phyloP scores from a whole-genome alignment of 768 basidiomycete species.

The Crepidotus variabilis region DNA sequence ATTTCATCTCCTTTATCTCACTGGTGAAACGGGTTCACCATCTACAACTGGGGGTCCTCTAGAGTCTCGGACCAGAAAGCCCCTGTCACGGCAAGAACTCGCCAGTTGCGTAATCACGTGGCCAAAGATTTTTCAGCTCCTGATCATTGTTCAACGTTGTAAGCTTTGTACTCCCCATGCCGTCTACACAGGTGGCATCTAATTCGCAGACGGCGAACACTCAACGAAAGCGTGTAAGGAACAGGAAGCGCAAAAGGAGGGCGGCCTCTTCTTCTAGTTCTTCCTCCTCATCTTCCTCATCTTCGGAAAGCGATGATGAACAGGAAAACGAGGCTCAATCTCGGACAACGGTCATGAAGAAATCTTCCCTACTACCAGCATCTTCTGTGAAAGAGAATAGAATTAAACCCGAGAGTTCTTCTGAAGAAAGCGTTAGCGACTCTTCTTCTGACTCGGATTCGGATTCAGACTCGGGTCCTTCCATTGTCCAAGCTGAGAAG shows the following conservation, averaged over 20 bases:
- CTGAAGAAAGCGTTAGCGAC: conserved; percentile 9
- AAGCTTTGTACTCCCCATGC: no score
- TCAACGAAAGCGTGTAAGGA: conserved; percentile 35
- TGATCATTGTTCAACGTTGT: no score
- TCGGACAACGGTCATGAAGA: conserved; percentile 11
- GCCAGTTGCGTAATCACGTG: no score
- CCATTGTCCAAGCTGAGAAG: conserved; percentile 17
- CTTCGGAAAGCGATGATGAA: conserved; percentile 24
- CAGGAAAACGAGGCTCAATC: neutral
- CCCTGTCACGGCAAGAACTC: no score
- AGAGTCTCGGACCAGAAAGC: no score
- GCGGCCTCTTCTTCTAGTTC: conserved; percentile 39
- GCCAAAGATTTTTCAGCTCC: no score
- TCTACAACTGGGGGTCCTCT: no score
- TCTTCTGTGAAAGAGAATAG: conserved; percentile 1
- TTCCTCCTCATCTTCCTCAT: conserved; percentile 39
- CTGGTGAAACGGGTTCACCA: no score
- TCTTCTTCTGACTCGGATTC: conserved; percentile 22
- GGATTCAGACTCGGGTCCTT: conserved; percentile 19
- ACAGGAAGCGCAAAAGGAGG: conserved; percentile 53
- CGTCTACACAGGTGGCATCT: no score
- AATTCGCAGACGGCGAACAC: no score
- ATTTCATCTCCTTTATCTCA: no score
- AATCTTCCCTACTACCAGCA: neutral
- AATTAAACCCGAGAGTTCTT: conserved; percentile 8